Evolutionary conservation across 2,329 filamentous ascomycete genomes (phyloP), one percentile per base, ranked within the genome.

Genomic region (Nothophaeocryptopus gaeumannii): DNA sequence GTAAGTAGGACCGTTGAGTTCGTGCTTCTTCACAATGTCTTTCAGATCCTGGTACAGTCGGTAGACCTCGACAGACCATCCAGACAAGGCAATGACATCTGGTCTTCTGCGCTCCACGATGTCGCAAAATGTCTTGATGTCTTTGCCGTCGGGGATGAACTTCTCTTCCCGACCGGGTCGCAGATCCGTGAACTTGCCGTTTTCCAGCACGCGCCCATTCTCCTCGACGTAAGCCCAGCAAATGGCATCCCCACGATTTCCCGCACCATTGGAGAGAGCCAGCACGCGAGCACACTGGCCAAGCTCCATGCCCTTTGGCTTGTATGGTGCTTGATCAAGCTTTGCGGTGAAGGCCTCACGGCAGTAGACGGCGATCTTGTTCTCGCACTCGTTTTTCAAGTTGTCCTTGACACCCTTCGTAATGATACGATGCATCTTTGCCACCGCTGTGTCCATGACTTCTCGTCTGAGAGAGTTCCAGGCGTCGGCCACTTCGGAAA

Each of bases 141-240:
- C 79, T 55, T 78, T 77, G 41, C 81, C 81, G 54, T 85, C 81
- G 70, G 85, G 68, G 74, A 87, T 68, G 70, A 75, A 70, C 79
- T 89, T 73, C 79, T 90, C 72, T 74, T 79, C 62, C 55, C 84
- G 82, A 30, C 81, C 82, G 14, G 81, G 67, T 16, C 83, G 81
- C 39, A 99, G 77, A 58, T 95, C 92, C 31, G 79, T 76, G 59
- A 96, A 89, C 62, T 90, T 92, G 63, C 93, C 90, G 60, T 93
- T 87, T 67, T 97, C 93, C 29, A 92, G 73, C 15, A 96, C 86
- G 32, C 89, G 83, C 8, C 92, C 91, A 62, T 96, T 89, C 66
- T 97, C 92, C 63, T 96, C 90, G 12, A 97, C 84, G 77, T 88
- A 97, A 1, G 89, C 85, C 88, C 90, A 97, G 70, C 84, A 87